phyloP scores from a whole-genome alignment of 495 filamentous ascomycete species.

The Lepraria neglecta region DNA sequence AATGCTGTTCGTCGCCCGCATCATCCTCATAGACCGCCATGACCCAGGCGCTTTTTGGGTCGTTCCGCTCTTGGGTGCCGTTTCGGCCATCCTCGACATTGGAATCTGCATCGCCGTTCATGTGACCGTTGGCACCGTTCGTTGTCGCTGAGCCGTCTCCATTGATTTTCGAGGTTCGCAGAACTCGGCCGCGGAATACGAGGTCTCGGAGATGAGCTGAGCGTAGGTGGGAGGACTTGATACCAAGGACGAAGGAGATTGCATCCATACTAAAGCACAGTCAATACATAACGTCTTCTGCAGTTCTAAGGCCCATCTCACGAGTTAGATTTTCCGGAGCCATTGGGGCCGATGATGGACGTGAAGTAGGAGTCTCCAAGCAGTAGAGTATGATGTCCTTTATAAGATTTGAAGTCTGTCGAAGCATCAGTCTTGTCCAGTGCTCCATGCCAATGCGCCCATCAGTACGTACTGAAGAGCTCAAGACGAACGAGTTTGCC shows the following conservation, averaged over 20 bases:
- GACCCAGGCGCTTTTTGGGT: conserved; percentile 93
- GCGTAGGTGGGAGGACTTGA: conserved; percentile 94
- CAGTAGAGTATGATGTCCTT: conserved; percentile 86
- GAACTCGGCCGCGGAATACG: conserved; percentile 89
- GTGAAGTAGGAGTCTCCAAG: conserved; percentile 99
- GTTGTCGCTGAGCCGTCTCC: conserved; percentile 64
- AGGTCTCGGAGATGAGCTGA: conserved; percentile 92
- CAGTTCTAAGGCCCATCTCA: conserved; percentile 38
- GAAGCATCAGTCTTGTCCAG: conserved; percentile 30
- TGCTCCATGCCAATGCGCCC: not conserved
- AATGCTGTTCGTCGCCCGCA: conserved; percentile 87
- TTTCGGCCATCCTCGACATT: conserved; percentile 48
- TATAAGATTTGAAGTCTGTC: conserved; percentile 98
- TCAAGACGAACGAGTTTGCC: conserved; percentile 92
- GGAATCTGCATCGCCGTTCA: conserved; percentile 48
- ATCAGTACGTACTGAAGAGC: conserved; percentile 64
- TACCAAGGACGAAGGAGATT: conserved; percentile 97
- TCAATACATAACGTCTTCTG: conserved; percentile 26
- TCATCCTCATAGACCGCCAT: conserved; percentile 99
- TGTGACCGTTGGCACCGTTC: conserved; percentile 42
- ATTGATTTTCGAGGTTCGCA: conserved; percentile 85
- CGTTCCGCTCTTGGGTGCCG: conserved; percentile 48
- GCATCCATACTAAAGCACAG: conserved; percentile 76
- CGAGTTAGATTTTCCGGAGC: conserved; percentile 99
- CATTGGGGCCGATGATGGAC: conserved; percentile 98